Evolutionary conservation across 257 asterid species (phyloP).

Genomic region (Handroanthus guayacan): DNA sequence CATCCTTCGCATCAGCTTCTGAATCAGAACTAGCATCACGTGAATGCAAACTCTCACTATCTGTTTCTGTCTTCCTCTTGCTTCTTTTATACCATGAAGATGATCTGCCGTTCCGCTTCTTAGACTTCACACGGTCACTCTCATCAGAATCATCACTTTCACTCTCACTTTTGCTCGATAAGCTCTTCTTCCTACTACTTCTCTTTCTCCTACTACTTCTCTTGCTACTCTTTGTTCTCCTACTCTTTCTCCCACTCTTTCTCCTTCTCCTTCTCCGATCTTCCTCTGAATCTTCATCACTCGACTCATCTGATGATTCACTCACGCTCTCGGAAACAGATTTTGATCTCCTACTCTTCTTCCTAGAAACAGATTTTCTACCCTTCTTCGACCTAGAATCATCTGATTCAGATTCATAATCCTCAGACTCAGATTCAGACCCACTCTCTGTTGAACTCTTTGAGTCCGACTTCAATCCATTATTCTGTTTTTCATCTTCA

Average conservation of each 20-base stretch:
- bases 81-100: constrained; percentile 51
- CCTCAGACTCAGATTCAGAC: constrained; percentile 48
- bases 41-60: constrained; percentile 38
- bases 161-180: constrained; percentile 59
- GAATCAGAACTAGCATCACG: constrained; percentile 44
- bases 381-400: constrained; percentile 56
- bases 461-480: constrained; percentile 40
- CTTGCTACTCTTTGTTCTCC: constrained; percentile 46
- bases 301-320: constrained; percentile 44
- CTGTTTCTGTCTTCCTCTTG: constrained; percentile 56
- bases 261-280: constrained; percentile 49
- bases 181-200: constrained; percentile 50
- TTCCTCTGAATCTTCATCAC: constrained; percentile 50
- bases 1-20: constrained; percentile 43
- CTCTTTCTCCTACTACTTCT: constrained; percentile 51
- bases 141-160: constrained; percentile 68
- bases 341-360: constrained; percentile 49
- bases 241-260: constrained; percentile 47
- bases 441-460: constrained; percentile 40
- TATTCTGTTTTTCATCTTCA: constrained; percentile 45
- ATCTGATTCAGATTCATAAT: constrained; percentile 62
- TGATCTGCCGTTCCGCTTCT: constrained; percentile 51
- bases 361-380: constrained; percentile 56
- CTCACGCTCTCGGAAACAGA: constrained; percentile 46
- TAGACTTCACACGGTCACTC: constrained; percentile 44